These are phyloP conservation scores for Wickerhamiella spandovensis DNA, from an alignment of 805 yeast species.

Conservation along the genomic window DNA sequence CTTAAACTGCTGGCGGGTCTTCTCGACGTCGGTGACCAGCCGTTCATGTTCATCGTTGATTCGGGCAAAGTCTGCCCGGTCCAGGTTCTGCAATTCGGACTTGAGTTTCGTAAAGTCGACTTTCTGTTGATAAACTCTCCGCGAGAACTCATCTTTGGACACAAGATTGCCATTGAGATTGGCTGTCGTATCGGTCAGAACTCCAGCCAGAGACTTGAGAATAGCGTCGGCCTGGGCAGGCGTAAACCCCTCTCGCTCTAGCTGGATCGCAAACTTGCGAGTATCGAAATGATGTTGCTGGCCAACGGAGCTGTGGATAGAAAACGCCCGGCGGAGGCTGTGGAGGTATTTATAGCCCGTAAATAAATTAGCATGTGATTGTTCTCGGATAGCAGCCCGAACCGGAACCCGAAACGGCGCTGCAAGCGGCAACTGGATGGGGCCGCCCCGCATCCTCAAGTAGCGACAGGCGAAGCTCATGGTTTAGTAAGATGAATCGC, in stretches of 20 bases:
- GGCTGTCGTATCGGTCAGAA: slow-evolving; percentile 68
- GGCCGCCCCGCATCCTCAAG: neutral
- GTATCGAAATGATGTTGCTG: slow-evolving; percentile 49
- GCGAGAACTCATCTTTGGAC: slow-evolving; percentile 69
- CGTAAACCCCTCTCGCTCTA: slow-evolving; percentile 59
- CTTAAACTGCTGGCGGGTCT: slow-evolving; percentile 65
- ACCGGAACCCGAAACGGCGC: neutral
- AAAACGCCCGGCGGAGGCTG: neutral
- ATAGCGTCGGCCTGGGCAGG: slow-evolving; percentile 69
- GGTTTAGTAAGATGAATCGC: neutral
- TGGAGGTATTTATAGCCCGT: neutral
- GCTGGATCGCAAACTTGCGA: slow-evolving; percentile 51
- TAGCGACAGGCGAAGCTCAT: neutral
- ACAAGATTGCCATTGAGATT: slow-evolving; percentile 67
- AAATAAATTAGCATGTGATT: neutral
- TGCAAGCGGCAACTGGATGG: no score
- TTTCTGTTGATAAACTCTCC: slow-evolving; percentile 86
- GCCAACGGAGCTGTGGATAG: neutral
- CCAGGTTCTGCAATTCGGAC: slow-evolving; percentile 81
- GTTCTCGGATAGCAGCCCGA: neutral
- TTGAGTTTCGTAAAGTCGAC: slow-evolving; percentile 92
- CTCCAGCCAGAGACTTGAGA: slow-evolving; percentile 54
- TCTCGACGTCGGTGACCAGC: slow-evolving; percentile 71
- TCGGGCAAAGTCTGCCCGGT: slow-evolving; percentile 69
- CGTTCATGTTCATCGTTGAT: slow-evolving; percentile 80